Conservation (phyloP, 257 asterid species). For the Handroanthus guayacan region DNA sequence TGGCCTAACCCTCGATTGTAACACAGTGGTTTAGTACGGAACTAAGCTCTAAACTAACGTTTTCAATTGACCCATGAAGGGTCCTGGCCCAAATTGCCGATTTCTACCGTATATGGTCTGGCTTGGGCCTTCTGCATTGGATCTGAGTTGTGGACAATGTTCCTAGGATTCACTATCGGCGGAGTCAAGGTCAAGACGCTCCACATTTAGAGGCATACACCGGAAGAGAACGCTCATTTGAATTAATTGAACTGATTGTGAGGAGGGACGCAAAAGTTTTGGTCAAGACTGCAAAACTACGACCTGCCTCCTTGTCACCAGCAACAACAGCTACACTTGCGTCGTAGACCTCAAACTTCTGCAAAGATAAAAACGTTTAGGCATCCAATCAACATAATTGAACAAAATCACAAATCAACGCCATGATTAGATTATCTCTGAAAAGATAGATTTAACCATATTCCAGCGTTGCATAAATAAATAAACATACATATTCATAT, state of each 20-base stretch:
- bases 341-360: slow-evolving; percentile 94
- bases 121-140: not conserved
- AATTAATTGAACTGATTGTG: not conserved
- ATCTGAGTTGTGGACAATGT: not conserved
- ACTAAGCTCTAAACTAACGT: no score
- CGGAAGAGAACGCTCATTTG: not conserved
- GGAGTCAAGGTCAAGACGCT: not conserved
- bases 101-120: not conserved
- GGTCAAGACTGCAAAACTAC: slow-evolving; percentile 17
- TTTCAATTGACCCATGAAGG: no score
- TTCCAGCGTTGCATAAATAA: no score
- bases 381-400: not conserved
- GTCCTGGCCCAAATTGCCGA: no score
- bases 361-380: slow-evolving; percentile 40
- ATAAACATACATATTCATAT: no score
- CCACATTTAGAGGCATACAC: slow-evolving; percentile 1
- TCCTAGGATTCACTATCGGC: slow-evolving; percentile 13
- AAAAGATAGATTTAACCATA: not conserved
- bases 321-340: slow-evolving; percentile 76
- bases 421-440: not conserved
- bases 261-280: slow-evolving; percentile 21
- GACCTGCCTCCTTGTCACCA: slow-evolving; percentile 86
- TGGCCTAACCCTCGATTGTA: no score
- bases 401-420: not conserved
- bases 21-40: no score